Conservation (phyloP, 352 stramenopile genomes). For the Globisporangium camurandrum region DNA sequence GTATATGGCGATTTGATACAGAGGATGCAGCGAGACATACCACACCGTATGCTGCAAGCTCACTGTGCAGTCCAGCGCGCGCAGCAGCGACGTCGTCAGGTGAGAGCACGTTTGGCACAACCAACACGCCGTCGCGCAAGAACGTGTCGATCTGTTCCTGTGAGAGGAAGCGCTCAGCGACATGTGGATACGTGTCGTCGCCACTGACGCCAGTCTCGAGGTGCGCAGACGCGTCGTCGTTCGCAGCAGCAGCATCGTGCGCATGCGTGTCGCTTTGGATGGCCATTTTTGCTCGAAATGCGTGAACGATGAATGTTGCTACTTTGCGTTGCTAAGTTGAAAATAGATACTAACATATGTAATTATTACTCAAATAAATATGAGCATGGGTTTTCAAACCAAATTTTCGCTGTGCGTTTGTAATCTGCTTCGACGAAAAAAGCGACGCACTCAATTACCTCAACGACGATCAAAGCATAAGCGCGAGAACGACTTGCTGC, state of each 20-base stretch:
- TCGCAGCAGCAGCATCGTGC: neutral
- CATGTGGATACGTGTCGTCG: conserved; percentile 14
- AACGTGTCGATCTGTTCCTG: conserved; percentile 63
- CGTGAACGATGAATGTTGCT: no score
- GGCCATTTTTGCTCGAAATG: neutral
- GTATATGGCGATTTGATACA: conserved; percentile 1
- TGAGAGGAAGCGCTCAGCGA: conserved; percentile 25
- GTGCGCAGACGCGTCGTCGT: neutral
- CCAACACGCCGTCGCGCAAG: conserved; percentile 50
- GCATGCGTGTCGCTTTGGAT: neutral
- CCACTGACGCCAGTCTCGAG: conserved; percentile 14
- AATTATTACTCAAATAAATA: no score
- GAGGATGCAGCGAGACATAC: conserved; percentile 18
- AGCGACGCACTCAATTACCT: no score
- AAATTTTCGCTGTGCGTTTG: no score
- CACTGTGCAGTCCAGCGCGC: conserved; percentile 43
- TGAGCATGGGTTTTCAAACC: no score
- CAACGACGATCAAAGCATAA: neutral
- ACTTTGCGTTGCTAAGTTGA: neutral
- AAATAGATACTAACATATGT: no score
- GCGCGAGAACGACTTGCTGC: neutral
- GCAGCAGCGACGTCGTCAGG: conserved; percentile 45
- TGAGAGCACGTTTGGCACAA: conserved; percentile 67
- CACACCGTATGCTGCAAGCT: conserved; percentile 66
- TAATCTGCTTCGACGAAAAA: no score